phyloP scores from a whole-genome alignment of 192 early-diverging fungal genomes.

The Cetraspora pellucida region DNA sequence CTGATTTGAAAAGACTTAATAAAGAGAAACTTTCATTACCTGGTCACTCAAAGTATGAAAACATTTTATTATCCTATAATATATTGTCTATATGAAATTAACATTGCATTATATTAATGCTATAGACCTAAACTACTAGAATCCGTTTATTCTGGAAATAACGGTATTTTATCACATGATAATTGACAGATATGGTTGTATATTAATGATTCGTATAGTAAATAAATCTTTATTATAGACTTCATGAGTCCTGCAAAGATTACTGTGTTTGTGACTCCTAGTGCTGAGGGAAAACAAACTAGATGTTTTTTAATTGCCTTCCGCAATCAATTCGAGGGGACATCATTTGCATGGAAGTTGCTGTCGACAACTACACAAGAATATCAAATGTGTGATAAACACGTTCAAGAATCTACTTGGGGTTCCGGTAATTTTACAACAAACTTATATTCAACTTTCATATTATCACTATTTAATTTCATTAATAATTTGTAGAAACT shows the following conservation, averaged over 20 bases:
- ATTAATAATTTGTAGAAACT: conserved; percentile 17
- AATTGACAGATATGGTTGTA: too few relatives aligned
- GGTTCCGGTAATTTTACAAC: background rate
- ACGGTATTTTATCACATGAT: background rate
- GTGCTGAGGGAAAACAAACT: conserved; percentile 7
- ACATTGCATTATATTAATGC: background rate
- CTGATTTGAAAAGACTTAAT: background rate
- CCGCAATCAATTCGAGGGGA: background rate
- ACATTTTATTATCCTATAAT: background rate
- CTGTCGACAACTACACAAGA: background rate
- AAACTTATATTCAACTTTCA: background rate
- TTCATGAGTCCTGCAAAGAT: background rate
- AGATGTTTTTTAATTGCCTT: conserved; percentile 27
- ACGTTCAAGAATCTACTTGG: conserved; percentile 13
- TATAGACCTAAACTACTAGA: conserved; percentile 25
- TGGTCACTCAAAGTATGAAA: background rate
- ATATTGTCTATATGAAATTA: too few relatives aligned
- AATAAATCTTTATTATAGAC: background rate
- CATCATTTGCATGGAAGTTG: conserved; percentile 19
- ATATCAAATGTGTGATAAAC: background rate
- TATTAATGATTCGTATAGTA: too few relatives aligned
- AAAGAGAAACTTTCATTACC: conserved; percentile 1
- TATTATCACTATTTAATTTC: background rate
- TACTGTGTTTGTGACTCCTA: conserved; percentile 1
- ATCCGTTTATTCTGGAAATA: background rate